Evolutionary conservation across 257 asterid genomes (phyloP).

Genomic region (Solanum tarapatanum): DNA sequence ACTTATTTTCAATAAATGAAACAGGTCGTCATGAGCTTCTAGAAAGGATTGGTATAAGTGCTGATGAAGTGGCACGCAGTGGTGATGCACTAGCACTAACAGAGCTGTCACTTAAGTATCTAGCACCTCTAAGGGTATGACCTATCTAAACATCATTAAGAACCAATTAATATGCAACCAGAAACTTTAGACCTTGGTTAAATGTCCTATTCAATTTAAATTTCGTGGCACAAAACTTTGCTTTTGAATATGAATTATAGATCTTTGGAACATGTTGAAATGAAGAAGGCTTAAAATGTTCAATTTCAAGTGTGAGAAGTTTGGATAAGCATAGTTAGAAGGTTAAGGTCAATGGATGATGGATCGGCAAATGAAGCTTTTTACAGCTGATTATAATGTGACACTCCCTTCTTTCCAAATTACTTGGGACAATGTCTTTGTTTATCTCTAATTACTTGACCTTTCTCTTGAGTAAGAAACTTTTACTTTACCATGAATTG

Average conservation of each 20-base stretch:
- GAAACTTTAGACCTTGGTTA: neutral
- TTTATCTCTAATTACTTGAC: neutral
- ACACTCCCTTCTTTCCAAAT: neutral
- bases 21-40: conserved; percentile 92
- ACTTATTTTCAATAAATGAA: neutral
- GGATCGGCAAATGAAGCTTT: neutral
- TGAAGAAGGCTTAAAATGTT: neutral
- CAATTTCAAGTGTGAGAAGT: neutral
- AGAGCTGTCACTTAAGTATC: conserved; percentile 70
- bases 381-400: neutral
- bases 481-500: neutral
- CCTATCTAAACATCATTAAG: neutral
- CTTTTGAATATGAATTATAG: neutral
- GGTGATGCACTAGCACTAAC: conserved; percentile 75
- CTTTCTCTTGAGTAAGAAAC: neutral
- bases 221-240: neutral
- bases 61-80: conserved; percentile 66
- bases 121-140: conserved; percentile 75
- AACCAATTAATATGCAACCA: neutral
- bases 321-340: neutral
- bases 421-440: neutral
- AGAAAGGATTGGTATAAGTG: conserved; percentile 54
- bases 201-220: neutral
- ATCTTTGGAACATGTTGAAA: neutral
- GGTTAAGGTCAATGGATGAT: neutral